These are phyloP conservation scores for Barnettozyma salicaria DNA, from an alignment of 805 yeast genomes.

Conservation along the genomic window DNA sequence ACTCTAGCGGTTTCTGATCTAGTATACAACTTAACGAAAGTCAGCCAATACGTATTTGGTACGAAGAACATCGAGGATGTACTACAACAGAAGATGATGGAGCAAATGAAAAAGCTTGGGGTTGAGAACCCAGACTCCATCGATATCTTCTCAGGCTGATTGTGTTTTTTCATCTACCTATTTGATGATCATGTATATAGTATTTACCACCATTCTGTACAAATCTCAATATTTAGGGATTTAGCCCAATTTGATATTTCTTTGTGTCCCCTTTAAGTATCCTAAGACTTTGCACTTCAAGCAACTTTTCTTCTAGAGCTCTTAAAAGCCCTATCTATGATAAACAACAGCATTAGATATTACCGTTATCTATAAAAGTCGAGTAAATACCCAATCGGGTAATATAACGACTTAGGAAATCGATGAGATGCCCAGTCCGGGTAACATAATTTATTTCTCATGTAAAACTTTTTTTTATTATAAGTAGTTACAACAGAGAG, in stretches of 20 bases:
- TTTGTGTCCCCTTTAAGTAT: too few species aligned
- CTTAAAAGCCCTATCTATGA: too few species aligned
- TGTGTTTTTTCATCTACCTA: too few species aligned
- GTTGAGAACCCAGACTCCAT: slow-evolving; percentile 22
- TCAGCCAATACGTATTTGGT: slow-evolving; percentile 17
- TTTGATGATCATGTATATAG: too few species aligned
- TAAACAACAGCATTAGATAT: too few species aligned
- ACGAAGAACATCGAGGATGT: slow-evolving; percentile 24
- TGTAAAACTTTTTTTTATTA: slow-evolving; percentile 1
- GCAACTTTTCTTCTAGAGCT: too few species aligned
- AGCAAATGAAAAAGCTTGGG: slow-evolving; percentile 24
- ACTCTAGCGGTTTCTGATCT: slow-evolving; percentile 21
- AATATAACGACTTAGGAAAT: slow-evolving; percentile 1
- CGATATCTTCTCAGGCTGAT: slow-evolving; percentile 18
- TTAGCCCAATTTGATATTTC: too few species aligned
- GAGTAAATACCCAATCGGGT: not conserved
- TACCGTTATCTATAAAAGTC: too few species aligned
- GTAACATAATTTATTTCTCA: not conserved
- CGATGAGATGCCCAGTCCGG: slow-evolving; percentile 2
- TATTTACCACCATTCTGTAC: too few species aligned
- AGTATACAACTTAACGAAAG: slow-evolving; percentile 16
- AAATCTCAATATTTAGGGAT: too few species aligned
- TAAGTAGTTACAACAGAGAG: too few species aligned
- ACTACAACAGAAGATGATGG: slow-evolving; percentile 18
- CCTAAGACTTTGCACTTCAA: too few species aligned